These are phyloP conservation scores for Ceratobasidium sp. DNA, from an alignment of 1,284 basidiomycete genomes.

Conservation along the genomic window DNA sequence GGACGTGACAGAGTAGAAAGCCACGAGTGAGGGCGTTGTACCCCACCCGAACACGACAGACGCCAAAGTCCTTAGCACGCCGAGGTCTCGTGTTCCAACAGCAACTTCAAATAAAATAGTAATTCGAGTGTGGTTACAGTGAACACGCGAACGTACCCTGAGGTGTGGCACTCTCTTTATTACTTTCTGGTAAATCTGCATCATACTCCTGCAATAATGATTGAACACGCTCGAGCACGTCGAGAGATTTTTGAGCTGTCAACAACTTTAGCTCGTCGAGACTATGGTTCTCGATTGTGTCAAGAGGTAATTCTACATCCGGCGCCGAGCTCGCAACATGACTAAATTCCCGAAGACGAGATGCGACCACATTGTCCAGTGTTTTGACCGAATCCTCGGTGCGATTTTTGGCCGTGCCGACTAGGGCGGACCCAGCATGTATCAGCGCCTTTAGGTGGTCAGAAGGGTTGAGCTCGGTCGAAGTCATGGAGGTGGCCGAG, in stretches of 20 bases:
- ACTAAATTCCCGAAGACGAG: conserved; percentile 25
- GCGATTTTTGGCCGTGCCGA: neutral
- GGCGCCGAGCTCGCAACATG: neutral
- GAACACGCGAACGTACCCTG: conserved; percentile 4
- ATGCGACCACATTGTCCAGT: neutral
- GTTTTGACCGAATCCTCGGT: conserved; percentile 20
- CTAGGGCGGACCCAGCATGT: conserved; percentile 10
- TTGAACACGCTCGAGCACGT: conserved; percentile 61
- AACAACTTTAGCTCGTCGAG: conserved; percentile 50
- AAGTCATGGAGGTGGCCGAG: neutral
- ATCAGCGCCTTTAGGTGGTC: conserved; percentile 18
- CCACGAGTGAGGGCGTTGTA: conserved; percentile 58
- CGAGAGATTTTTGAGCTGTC: conserved; percentile 64
- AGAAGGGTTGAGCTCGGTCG: conserved; percentile 5
- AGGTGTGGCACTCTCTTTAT: conserved; percentile 16
- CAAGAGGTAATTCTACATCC: neutral
- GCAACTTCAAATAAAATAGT: conserved; percentile 46
- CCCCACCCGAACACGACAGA: conserved; percentile 76
- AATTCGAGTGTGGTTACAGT: neutral
- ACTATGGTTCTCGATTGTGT: neutral
- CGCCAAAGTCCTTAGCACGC: conserved; percentile 64
- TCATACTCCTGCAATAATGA: conserved; percentile 50
- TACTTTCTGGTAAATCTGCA: conserved; percentile 38
- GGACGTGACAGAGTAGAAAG: conserved; percentile 56
- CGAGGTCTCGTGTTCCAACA: conserved; percentile 70